These are phyloP conservation scores for Pecoramyces ruminantium DNA, from an alignment of 192 early-diverging fungal genomes.

Conservation along the genomic window DNA sequence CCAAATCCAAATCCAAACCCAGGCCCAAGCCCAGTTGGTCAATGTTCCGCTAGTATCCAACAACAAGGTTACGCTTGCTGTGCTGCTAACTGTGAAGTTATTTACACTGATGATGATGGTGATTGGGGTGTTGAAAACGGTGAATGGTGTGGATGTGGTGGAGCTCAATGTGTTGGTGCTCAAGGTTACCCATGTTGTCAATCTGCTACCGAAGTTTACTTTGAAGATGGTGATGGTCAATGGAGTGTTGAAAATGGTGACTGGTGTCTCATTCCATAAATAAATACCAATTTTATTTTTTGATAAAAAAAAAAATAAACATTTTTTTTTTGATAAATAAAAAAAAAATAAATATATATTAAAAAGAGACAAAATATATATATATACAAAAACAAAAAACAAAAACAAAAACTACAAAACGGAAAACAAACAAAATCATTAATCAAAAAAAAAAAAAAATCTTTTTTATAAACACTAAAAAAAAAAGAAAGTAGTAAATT, in stretches of 20 bases:
- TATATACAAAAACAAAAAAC: too few species aligned
- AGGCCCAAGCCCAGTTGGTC: too few species aligned
- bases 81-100: not conserved
- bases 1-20: not conserved
- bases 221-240: not conserved
- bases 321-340: too few species aligned
- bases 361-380: too few species aligned
- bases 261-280: not conserved
- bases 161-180: not conserved
- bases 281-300: too few species aligned
- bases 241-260: not conserved
- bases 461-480: too few species aligned
- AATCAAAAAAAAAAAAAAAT: too few species aligned
- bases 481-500: too few species aligned
- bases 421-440: too few species aligned
- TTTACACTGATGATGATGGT: not conserved
- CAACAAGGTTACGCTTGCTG: not conserved
- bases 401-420: too few species aligned
- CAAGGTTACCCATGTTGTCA: not conserved
- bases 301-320: too few species aligned
- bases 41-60: not conserved
- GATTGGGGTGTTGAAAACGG: not conserved
- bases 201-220: not conserved
- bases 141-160: not conserved
- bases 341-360: too few species aligned